Conservation (phyloP, 1,284 basidiomycete genomes). For the Vanrija humicola region DNA sequence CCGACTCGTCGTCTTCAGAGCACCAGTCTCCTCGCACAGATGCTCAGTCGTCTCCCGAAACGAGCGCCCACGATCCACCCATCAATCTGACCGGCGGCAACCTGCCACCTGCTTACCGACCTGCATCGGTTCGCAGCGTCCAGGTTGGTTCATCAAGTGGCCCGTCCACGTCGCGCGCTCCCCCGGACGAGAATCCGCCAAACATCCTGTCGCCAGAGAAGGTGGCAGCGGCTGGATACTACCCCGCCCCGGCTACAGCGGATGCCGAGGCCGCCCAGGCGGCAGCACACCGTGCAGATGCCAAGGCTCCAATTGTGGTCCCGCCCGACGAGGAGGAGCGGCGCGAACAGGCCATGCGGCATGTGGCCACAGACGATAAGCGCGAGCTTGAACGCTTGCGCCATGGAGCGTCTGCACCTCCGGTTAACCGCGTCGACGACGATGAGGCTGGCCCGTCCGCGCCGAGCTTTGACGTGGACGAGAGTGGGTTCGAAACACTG, state of each 20-base stretch:
- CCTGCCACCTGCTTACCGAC: slow-evolving; percentile 46
- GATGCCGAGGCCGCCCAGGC: slow-evolving; percentile 44
- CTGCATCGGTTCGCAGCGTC: slow-evolving; percentile 36
- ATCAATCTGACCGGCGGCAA: slow-evolving; percentile 1
- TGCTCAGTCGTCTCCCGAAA: background rate
- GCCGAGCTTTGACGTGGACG: slow-evolving; percentile 43
- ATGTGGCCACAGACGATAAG: slow-evolving; percentile 50
- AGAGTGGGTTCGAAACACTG: slow-evolving; percentile 41
- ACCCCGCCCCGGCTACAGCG: slow-evolving; percentile 46
- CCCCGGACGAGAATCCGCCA: background rate
- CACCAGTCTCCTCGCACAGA: background rate
- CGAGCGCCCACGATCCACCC: background rate
- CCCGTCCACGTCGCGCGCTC: slow-evolving; percentile 7
- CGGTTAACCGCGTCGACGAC: slow-evolving; percentile 16
- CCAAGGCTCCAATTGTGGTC: slow-evolving; percentile 24
- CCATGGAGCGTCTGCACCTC: slow-evolving; percentile 39
- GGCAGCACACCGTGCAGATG: slow-evolving; percentile 37
- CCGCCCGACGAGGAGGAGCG: slow-evolving; percentile 11
- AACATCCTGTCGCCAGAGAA: slow-evolving; percentile 30
- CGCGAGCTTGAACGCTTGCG: slow-evolving; percentile 40
- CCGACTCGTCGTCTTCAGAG: background rate
- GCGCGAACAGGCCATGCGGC: slow-evolving; percentile 16
- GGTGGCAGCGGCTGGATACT: slow-evolving; percentile 40
- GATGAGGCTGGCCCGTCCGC: slow-evolving; percentile 23
- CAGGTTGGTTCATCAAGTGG: background rate